phyloP scores from a whole-genome alignment of 1,139 yeast species.

The Geotrichum bryndzae region DNA sequence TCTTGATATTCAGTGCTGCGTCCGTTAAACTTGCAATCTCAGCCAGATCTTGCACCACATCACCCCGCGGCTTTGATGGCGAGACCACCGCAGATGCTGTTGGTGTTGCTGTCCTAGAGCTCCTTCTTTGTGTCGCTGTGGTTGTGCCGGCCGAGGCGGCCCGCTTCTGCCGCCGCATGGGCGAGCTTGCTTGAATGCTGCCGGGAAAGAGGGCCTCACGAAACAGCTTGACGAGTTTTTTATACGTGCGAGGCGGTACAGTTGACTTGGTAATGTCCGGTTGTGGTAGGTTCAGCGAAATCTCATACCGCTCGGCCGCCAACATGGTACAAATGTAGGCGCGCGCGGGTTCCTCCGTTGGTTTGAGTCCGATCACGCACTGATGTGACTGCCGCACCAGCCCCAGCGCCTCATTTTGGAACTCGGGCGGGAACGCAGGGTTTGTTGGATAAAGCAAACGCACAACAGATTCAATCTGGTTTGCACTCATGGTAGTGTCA shows the following conservation, averaged over 20 bases:
- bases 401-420: constrained; percentile 19
- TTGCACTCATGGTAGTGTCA: background rate
- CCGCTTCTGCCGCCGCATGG: background rate
- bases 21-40: constrained; percentile 10
- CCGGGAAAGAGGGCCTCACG: constrained; percentile 18
- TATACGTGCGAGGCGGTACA: constrained; percentile 29
- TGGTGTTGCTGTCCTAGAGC: background rate
- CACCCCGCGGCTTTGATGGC: background rate
- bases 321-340: constrained; percentile 31
- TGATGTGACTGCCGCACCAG: constrained; percentile 22
- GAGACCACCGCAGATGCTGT: background rate
- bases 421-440: constrained; percentile 18
- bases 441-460: background rate
- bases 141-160: background rate
- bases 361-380: constrained; percentile 24
- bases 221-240: constrained; percentile 27
- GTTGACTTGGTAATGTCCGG: constrained; percentile 28
- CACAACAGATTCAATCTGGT: background rate
- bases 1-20: background rate
- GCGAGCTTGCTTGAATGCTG: constrained; percentile 1
- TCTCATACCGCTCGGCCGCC: constrained; percentile 30
- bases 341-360: constrained; percentile 34
- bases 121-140: background rate
- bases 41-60: background rate
- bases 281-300: constrained; percentile 23